Percentiles rank a stretch among this genome's conserved stretches.
These are phyloP conservation scores for Gymnopus androsaceus DNA, from an alignment of 1,284 basidiomycete genomes.

Conservation along the genomic window DNA sequence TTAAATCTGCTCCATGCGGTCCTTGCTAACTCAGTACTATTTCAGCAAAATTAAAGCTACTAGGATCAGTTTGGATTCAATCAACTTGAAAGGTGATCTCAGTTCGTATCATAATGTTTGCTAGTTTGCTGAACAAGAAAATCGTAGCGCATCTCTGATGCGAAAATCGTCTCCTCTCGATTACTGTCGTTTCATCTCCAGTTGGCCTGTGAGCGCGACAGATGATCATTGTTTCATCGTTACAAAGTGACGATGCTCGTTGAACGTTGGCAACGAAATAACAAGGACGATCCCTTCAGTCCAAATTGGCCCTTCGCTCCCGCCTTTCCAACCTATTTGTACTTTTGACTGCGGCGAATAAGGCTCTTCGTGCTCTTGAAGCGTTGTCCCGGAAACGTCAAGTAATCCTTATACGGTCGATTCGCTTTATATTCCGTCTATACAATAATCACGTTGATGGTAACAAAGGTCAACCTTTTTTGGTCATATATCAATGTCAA, in stretches of 20 bases:
- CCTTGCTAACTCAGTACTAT: no score
- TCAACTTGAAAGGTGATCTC: no score
- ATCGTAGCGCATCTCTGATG: not conserved
- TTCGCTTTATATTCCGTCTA: not conserved
- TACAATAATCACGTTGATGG: slow-evolving; percentile 7
- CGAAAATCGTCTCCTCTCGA: not conserved
- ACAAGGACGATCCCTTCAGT: not conserved
- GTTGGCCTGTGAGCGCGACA: not conserved
- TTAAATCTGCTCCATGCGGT: no score
- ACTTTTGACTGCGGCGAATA: not conserved
- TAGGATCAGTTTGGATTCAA: no score
- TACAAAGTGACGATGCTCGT: not conserved
- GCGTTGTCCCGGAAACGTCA: not conserved
- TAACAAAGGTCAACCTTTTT: not conserved
- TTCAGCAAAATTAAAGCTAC: no score
- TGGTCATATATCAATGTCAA: slow-evolving; percentile 1
- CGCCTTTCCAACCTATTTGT: not conserved
- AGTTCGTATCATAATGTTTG: not conserved
- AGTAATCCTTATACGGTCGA: not conserved
- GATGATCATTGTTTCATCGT: slow-evolving; percentile 1
- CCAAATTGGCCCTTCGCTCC: not conserved
- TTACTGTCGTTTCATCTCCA: not conserved
- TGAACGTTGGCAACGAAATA: not conserved
- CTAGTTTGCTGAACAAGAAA: not conserved
- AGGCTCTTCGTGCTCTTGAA: not conserved